phyloP scores from a whole-genome alignment of 768 basidiomycete species.

The Cubamyces lactineus region DNA sequence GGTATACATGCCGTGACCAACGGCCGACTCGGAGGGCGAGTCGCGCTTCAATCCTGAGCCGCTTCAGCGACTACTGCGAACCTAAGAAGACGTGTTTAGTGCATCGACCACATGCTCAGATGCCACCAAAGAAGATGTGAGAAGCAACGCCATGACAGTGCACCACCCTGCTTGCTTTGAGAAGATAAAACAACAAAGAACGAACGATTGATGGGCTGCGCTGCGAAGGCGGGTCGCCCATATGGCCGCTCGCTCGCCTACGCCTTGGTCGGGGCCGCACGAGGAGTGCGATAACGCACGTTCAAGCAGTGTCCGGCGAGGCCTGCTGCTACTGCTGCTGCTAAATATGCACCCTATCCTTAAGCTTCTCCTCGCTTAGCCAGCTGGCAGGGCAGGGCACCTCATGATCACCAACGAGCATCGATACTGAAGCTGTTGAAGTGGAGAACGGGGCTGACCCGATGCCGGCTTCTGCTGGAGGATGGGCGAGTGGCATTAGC shows the following conservation, averaged over 20 bases:
- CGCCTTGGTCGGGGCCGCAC: not conserved
- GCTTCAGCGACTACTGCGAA: not conserved
- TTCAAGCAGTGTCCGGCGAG: not conserved
- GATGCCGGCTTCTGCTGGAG: not conserved
- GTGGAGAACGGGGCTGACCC: no score
- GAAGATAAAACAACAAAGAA: no score
- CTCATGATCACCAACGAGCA: not conserved
- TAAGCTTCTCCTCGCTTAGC: not conserved
- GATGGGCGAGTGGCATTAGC: not conserved
- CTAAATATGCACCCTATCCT: not conserved
- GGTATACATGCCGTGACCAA: no score
- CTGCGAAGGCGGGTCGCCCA: constrained; percentile 1
- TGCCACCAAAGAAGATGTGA: not conserved
- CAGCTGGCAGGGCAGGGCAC: not conserved
- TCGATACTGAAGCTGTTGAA: not conserved
- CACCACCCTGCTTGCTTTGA: not conserved
- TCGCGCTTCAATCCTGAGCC: no score
- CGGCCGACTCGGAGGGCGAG: no score
- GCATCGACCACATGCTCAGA: constrained; percentile 8
- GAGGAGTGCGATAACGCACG: constrained; percentile 14
- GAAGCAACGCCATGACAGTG: not conserved
- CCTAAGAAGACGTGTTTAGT: constrained; percentile 6
- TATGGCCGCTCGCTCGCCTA: not conserved
- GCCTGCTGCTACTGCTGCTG: not conserved
- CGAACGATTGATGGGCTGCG: constrained; percentile 1